Evolutionary conservation across 1,284 basidiomycete genomes (phyloP), one percentile per base, ranked within the genome.

Genomic region (Melampsora larici-populina): DNA sequence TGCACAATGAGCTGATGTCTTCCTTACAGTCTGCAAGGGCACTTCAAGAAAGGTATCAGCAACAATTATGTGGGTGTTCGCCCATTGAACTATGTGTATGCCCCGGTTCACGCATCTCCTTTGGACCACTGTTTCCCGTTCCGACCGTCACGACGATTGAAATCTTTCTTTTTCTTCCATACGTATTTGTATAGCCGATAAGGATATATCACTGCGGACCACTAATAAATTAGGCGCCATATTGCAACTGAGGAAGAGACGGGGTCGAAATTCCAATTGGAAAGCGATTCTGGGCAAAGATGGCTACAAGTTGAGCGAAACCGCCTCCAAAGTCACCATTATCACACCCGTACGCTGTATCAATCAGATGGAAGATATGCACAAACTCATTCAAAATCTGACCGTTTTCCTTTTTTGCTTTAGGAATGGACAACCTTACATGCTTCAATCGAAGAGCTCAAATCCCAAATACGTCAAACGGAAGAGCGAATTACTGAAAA

Each of bases 381-480:
- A 17, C 11, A 0, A 46, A 46, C 11, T 15, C 15, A 15, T 15
- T 15, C 43, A 46, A 11, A 17, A 46, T 46, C 15, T 46, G 11
- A 46, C 43, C 43, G 43, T 15, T 46, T 11, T 46, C 13, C 15
- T 3, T 15, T 36, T 33, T 58, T 36, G 63, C 94, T 90, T 0
- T 82, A 86, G 24, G 85, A 87, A 65, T 84, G 95, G 7, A 79
- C 81, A 29, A 75, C 81, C 0, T 84, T 92, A 17, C 91, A 95
- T 81, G 81, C 80, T 4, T 82, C 82, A 7, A 85, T 91, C 48
- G 81, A 86, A 48, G 82, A 84, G 13, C 85, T 90, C 13, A 82
- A 88, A 8, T 80, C 81, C 5, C 82, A 85, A 70, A 87, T 87
- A 80, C 86, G 87, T 65, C 81, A 82, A n/a, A 83, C 92, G 64